phyloP scores from a whole-genome alignment of 1,284 basidiomycete genomes.

The Melampsora abietis-canadensis region DNA sequence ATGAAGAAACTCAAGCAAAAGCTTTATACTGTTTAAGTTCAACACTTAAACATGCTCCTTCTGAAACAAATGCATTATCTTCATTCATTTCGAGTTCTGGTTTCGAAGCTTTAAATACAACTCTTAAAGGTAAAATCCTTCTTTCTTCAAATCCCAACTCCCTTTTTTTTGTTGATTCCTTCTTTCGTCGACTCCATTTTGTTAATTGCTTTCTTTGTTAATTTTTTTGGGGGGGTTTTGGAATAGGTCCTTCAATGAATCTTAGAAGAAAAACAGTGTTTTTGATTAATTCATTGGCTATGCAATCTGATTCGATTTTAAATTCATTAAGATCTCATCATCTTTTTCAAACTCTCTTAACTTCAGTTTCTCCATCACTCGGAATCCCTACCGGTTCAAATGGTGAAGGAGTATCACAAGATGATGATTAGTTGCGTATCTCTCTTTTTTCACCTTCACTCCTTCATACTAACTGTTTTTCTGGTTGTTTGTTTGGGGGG shows the following conservation, averaged over 20 bases:
- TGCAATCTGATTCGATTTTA: constrained; percentile 23
- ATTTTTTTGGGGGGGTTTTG: not conserved
- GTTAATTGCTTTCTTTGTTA: not conserved
- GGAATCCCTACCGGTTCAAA: constrained; percentile 35
- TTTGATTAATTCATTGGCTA: constrained; percentile 28
- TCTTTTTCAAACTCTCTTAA: constrained; percentile 24
- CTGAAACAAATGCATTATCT: constrained; percentile 10
- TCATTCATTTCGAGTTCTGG: constrained; percentile 12
- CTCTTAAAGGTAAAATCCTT: not conserved
- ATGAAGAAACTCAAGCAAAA: constrained; percentile 31
- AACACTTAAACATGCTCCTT: constrained; percentile 30
- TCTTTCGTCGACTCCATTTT: not conserved
- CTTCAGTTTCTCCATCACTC: constrained; percentile 24
- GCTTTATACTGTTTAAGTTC: constrained; percentile 41
- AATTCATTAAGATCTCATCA: constrained; percentile 20
- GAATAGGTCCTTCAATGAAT: constrained; percentile 29
- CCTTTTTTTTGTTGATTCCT: not conserved
- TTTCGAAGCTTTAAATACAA: constrained; percentile 25
- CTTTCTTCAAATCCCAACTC: not conserved
- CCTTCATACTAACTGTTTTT: not conserved
- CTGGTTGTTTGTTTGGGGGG: not conserved
- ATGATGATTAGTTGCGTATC: constrained; percentile 37
- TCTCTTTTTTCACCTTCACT: not conserved
- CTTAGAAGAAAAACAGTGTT: constrained; percentile 36
- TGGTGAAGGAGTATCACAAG: constrained; percentile 28